Base-by-base conservation (phyloP, 192 early-diverging fungal species). In the Coemansia sp. region DNA sequence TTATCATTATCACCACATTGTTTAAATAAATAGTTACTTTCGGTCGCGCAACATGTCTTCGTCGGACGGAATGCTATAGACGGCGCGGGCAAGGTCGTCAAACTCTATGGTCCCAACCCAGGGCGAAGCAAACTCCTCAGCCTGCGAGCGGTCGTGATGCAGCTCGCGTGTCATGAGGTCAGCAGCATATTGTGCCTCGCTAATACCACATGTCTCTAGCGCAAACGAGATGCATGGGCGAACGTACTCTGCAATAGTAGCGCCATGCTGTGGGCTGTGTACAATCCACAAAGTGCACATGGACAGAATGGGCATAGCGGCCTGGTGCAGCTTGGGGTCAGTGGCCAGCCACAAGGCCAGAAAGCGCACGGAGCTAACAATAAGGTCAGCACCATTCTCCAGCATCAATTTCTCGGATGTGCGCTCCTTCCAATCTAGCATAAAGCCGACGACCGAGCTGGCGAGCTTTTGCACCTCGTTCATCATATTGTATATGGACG, bases 101-200 rank as follows among this genome's bases (percentile, higher is more conserved):
- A 80, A 69, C 51, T 80, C 78, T 0, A 80, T 74, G 11, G 72
- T 72, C 8, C 78, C 78, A 3, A 80, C 72, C 78, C 78, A 80
- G 14, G 78, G 69, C 54, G 78, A 80, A 11, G 78, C 65, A 62
- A 60, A 62, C 25, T 69, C 66, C 12, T 59, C 57, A n/a, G 69
- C 56, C 52, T 27, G 65, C 21, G 48, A 52, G 64, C 64, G 32
- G 25, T 47, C 58, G 48, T 69, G 66, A 5, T 35, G 67, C 48
- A 74, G 61, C 21, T 70, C 53, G 32, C 65, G 78, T 0, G 72
- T 50, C 38, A 62, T 71, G 25, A 80, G 69, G 23, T 75, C 72
- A 1, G 60, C 57, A 24, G 67, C 47, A 49, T 66, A 80, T 25
- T 75, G 72, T 15, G 45, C 56, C 27, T 80, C 78, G 56, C 47